Evolutionary conservation across 2,329 filamentous ascomycete genomes (phyloP), one percentile per base, ranked within the genome.

Genomic region (Mariannaea sp.): DNA sequence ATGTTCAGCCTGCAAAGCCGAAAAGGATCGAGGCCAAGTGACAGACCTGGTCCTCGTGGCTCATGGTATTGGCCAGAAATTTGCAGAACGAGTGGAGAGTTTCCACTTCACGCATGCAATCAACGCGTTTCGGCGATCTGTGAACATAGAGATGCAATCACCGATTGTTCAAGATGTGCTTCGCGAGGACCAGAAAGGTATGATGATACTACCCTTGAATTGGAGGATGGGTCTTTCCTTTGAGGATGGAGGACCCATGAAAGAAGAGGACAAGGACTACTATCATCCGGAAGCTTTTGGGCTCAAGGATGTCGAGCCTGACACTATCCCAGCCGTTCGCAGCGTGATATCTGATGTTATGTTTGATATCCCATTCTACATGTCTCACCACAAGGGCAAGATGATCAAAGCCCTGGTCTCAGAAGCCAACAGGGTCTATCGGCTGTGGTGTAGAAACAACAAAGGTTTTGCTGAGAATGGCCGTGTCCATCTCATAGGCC

Each of bases 71-170:
- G 94, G 94, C 0, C 94, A 99, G 70, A 97, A 99, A 70, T 81
- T 97, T 43, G 95, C 92, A 0, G 92, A 99, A 69, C 82, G 92
- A 10, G 90, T 97, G 56, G 93, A 97, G 71, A 96, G 91, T 64
- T 99, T 92, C 65, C 91, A 97, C 70, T 99, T 99, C 65, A 99
- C 94, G 0, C 93, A 97, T 70, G 90, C 92, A 5, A 93, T 97
- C 69, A 97, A 96, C 67, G 84, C 87, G 0, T 94, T 99, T 62
- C 85, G 94, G 10, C 83, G 92, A 54, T 86, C 90, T 16, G 83
- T 97, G 51, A 96, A 96, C 61, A 78, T 92, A 43, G 92, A 99
- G 68, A 80, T 96, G 32, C 83, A 84, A 24, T 89, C 81, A 27
- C 84, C 88, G 3, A 78, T 81, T 7, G 87, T 97, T n/a, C 90